Conservation (phyloP, 805 yeast genomes). For the Ogataea corticis region DNA sequence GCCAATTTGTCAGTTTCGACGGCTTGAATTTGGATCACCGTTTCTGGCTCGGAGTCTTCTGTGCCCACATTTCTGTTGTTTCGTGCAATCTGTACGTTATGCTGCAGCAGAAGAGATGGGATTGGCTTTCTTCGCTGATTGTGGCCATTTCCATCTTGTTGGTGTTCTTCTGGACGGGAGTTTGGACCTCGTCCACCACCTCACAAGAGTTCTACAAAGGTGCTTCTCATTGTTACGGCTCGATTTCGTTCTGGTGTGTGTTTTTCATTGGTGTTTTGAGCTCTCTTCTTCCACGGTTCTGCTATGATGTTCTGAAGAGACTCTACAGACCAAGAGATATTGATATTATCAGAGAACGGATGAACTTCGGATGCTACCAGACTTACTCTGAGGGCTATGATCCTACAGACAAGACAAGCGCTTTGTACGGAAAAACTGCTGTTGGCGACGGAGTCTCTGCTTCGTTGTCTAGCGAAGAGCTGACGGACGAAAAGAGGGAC, state of each 20-base stretch:
- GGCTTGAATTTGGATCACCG: constrained; percentile 66
- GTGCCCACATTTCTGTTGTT: constrained; percentile 59
- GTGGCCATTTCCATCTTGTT: constrained; percentile 54
- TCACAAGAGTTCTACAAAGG: constrained; percentile 64
- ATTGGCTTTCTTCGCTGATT: constrained; percentile 61
- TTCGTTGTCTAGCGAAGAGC: constrained; percentile 9
- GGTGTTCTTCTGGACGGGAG: constrained; percentile 77
- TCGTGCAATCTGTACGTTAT: constrained; percentile 67
- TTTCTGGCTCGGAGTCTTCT: constrained; percentile 68
- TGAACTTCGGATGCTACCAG: constrained; percentile 51
- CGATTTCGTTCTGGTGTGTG: constrained; percentile 65
- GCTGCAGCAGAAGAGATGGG: constrained; percentile 76
- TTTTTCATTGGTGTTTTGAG: constrained; percentile 54
- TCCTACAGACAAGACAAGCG: constrained; percentile 45
- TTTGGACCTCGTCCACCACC: constrained; percentile 56
- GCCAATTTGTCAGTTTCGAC: constrained; percentile 38
- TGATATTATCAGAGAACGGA: constrained; percentile 69
- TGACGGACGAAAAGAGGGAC: constrained; percentile 19
- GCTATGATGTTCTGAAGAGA: constrained; percentile 47
- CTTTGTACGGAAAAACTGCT: constrained; percentile 18
- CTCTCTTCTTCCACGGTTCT: constrained; percentile 63
- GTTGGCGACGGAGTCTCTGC: constrained; percentile 5
- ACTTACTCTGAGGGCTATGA: constrained; percentile 51
- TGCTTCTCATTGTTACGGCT: constrained; percentile 63
- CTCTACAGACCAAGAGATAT: constrained; percentile 64